Percentiles rank a stretch among this genome's conserved stretches.
phyloP scores from a whole-genome alignment of 805 yeast genomes.

The Cyberlindnera nakhonratchasimensis region DNA sequence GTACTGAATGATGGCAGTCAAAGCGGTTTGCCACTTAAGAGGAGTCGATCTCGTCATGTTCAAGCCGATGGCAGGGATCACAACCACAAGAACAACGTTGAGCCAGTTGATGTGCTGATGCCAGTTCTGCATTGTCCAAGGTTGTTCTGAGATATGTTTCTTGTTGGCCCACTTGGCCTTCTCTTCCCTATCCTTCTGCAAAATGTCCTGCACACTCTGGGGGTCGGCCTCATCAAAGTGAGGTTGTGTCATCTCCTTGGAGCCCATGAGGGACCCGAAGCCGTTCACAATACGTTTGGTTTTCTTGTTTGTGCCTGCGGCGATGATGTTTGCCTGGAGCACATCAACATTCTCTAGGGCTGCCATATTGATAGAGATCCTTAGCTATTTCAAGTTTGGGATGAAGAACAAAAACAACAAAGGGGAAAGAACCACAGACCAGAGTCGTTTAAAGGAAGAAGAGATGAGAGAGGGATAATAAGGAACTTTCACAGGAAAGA shows the following conservation, averaged over 20 bases:
- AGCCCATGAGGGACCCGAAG: conserved; percentile 79
- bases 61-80: conserved; percentile 57
- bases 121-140: conserved; percentile 76
- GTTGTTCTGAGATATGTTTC: conserved; percentile 69
- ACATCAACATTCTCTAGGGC: conserved; percentile 47
- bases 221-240: conserved; percentile 53
- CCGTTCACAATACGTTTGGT: conserved; percentile 74
- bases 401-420: neutral
- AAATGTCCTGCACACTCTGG: conserved; percentile 42
- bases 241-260: conserved; percentile 64
- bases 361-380: conserved; percentile 2
- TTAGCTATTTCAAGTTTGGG: too few species aligned
- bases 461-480: neutral
- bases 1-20: conserved; percentile 46
- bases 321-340: conserved; percentile 69
- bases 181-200: conserved; percentile 42
- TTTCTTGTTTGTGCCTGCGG: conserved; percentile 76
- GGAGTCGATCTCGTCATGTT: conserved; percentile 42
- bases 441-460: neutral
- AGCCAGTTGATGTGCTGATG: conserved; percentile 75
- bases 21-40: conserved; percentile 35
- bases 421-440: neutral
- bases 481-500: too few species aligned
- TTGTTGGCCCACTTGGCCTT: conserved; percentile 36
- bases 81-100: conserved; percentile 60